Conservation (phyloP, 2,329 filamentous ascomycete genomes). For the Pestalotiopsis sp. region DNA sequence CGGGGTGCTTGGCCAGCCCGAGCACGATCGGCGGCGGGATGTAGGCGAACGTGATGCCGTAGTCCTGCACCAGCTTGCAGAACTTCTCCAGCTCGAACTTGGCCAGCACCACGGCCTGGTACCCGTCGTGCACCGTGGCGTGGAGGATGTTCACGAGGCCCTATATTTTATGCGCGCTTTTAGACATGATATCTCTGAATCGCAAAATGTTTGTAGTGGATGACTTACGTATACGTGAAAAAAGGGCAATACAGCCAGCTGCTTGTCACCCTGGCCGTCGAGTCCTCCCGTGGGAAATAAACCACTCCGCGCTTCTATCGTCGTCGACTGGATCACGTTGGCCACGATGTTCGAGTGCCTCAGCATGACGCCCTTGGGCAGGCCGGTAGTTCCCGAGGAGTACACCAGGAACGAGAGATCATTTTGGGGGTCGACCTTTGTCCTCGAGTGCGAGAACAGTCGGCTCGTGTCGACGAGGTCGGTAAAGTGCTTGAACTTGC, state of each 20-base stretch:
- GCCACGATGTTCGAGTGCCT: conserved; percentile 80
- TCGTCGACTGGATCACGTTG: conserved; percentile 61
- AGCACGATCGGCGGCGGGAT: conserved; percentile 85
- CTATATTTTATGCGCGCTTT: conserved; percentile 18
- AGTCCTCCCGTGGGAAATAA: conserved; percentile 53
- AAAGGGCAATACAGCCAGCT: conserved; percentile 82
- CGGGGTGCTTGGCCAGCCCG: conserved; percentile 74
- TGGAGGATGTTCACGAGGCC: conserved; percentile 70
- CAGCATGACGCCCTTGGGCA: conserved; percentile 89
- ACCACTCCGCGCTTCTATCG: conserved; percentile 56
- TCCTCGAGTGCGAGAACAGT: conserved; percentile 44
- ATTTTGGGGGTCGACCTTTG: conserved; percentile 64
- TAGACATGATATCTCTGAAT: not conserved
- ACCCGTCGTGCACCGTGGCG: conserved; percentile 68
- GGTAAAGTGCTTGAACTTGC: conserved; percentile 69
- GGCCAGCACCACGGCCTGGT: conserved; percentile 69
- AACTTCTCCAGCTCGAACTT: conserved; percentile 82
- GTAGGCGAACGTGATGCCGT: conserved; percentile 75
- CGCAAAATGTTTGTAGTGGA: no score
- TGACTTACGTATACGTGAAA: conserved; percentile 81
- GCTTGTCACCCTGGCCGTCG: conserved; percentile 66
- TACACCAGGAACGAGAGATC: conserved; percentile 87
- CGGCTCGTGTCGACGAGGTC: conserved; percentile 65
- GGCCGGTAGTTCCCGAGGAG: conserved; percentile 84
- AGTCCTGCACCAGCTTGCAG: conserved; percentile 73